A percentile compares a stretch with the other conserved stretches of the same genome.
Conservation (phyloP, 345 rosid species). For the Dovyalis caffra region DNA sequence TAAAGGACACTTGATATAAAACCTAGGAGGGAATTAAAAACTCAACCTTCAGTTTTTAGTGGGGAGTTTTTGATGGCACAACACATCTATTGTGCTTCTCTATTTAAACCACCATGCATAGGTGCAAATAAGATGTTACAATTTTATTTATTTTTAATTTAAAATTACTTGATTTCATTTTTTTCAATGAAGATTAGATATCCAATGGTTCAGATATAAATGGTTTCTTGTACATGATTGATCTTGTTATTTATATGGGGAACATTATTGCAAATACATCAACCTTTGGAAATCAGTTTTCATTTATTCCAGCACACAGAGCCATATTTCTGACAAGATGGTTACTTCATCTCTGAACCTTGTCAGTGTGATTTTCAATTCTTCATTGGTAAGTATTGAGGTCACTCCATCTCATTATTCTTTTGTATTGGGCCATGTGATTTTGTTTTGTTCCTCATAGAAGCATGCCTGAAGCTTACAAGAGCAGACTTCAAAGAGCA, state of each 20-base stretch:
- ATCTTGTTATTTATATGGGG: not conserved
- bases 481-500: not conserved
- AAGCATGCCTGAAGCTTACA: not conserved
- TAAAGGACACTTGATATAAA: not conserved
- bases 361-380: not conserved
- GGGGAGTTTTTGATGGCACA: not conserved
- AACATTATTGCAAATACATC: not conserved
- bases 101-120: not conserved
- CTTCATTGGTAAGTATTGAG: not conserved
- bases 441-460: not conserved
- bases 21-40: not conserved
- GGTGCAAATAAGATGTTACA: not conserved
- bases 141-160: not conserved
- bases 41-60: not conserved
- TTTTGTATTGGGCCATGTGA: not conserved
- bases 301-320: not conserved
- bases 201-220: not conserved
- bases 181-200: not conserved
- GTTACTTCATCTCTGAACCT: not conserved
- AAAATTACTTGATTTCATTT: not conserved
- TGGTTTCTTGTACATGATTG: not conserved
- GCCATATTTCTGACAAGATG: not conserved
- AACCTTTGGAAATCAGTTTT: not conserved
- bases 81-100: not conserved
- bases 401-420: not conserved